Percentiles rank a stretch among this genome's conserved stretches.
phyloP scores from a whole-genome alignment of 2,329 filamentous ascomycete species.

The Samsoniella hepiali region DNA sequence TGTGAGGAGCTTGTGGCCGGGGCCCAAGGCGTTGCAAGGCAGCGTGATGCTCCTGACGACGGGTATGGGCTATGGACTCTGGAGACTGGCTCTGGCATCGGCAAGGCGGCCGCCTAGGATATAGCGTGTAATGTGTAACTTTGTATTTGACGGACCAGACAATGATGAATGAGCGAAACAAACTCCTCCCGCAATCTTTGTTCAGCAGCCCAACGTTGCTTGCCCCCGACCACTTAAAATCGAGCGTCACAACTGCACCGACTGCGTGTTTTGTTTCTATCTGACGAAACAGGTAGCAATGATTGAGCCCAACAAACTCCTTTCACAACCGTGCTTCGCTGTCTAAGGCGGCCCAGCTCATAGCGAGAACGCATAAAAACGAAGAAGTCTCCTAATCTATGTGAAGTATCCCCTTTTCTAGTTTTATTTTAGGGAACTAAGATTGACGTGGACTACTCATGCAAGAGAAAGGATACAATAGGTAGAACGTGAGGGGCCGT shows the following conservation, averaged over 20 bases:
- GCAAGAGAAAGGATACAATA: neutral
- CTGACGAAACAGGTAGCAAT: too few species aligned
- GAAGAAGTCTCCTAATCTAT: too few species aligned
- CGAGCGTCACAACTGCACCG: too few species aligned
- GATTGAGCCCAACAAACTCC: neutral
- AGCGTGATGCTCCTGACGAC: conserved; percentile 12
- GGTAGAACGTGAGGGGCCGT: neutral
- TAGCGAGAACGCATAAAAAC: neutral
- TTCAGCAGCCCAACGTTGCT: too few species aligned
- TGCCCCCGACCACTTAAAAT: too few species aligned
- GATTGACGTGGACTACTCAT: neutral
- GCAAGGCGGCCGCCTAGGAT: conserved; percentile 10
- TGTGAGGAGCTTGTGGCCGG: neutral
- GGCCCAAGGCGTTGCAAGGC: conserved; percentile 6
- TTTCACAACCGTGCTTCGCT: neutral
- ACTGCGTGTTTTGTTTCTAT: too few species aligned
- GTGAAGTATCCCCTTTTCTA: too few species aligned
- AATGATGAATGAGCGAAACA: neutral
- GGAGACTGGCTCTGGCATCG: conserved; percentile 12
- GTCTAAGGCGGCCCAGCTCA: neutral
- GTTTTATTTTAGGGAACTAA: too few species aligned
- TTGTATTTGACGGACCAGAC: neutral
- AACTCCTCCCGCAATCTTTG: too few species aligned
- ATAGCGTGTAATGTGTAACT: neutral
- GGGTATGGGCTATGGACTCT: conserved; percentile 12